Conservation (phyloP, 805 yeast genomes). For the Candida nemodendra region DNA sequence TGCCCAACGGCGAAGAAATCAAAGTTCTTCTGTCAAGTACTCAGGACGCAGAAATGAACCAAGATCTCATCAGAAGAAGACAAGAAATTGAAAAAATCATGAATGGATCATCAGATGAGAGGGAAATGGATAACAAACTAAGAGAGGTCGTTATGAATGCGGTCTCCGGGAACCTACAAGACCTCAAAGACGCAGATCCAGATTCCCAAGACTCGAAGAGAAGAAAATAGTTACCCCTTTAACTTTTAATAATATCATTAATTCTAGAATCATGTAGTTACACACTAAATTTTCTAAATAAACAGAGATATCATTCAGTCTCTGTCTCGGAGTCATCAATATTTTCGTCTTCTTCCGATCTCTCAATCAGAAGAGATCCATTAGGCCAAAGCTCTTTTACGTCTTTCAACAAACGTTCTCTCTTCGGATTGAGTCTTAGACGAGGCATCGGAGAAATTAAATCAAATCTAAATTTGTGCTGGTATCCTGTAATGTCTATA, state of each 20-base stretch:
- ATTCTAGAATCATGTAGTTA: no score
- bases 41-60: constrained; percentile 36
- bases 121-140: constrained; percentile 76
- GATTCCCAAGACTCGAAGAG: constrained; percentile 21
- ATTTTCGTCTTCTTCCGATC: constrained; percentile 19
- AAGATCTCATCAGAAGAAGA: constrained; percentile 55
- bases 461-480: constrained; percentile 32
- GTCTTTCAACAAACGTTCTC: constrained; percentile 17
- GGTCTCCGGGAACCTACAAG: constrained; percentile 46
- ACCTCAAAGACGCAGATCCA: constrained; percentile 15
- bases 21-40: constrained; percentile 56
- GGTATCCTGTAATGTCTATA: constrained; percentile 13
- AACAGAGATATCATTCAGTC: no score
- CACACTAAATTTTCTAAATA: no score
- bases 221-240: constrained; percentile 15
- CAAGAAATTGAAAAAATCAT: constrained; percentile 66
- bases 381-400: constrained; percentile 37
- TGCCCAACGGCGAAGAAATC: constrained; percentile 44
- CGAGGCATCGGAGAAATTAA: constrained; percentile 38
- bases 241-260: background rate
- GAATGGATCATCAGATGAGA: constrained; percentile 46
- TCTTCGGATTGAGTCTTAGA: constrained; percentile 26
- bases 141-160: constrained; percentile 65
- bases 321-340: constrained; percentile 10
- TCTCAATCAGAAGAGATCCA: constrained; percentile 36